These are phyloP conservation scores for Ceratonia siliqua DNA, from an alignment of 306 rosid genomes.

Conservation along the genomic window DNA sequence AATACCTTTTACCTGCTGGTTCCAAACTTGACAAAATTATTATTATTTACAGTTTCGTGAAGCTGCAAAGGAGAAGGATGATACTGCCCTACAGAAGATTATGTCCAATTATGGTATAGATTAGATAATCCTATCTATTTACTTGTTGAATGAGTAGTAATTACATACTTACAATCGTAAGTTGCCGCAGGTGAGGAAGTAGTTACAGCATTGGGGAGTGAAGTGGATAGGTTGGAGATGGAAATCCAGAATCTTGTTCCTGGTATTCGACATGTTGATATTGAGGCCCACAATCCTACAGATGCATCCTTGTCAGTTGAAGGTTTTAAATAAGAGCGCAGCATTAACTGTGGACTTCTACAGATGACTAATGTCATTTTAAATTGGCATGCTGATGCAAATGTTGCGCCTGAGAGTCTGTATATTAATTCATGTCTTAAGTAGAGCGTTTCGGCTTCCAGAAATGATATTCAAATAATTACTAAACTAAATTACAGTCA, in stretches of 20 bases:
- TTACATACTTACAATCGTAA: slow-evolving; percentile 27
- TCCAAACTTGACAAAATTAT: slow-evolving; percentile 11
- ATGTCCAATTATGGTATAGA: slow-evolving; percentile 86
- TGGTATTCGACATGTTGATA: slow-evolving; percentile 92
- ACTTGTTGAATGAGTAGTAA: slow-evolving; percentile 22
- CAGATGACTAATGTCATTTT: not conserved
- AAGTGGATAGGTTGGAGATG: slow-evolving; percentile 90
- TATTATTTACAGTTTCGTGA: slow-evolving; percentile 62
- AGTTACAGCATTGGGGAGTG: slow-evolving; percentile 96
- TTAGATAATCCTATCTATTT: not conserved
- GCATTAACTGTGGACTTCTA: slow-evolving; percentile 1
- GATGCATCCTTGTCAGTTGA: slow-evolving; percentile 46
- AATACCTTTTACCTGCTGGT: not conserved
- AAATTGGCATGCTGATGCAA: not conserved
- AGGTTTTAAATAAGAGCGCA: not conserved
- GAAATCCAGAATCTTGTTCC: slow-evolving; percentile 97
- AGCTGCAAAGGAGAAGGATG: slow-evolving; percentile 59
- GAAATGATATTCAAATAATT: not conserved
- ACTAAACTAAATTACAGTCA: no score
- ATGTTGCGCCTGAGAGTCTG: not conserved
- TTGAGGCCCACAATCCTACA: slow-evolving; percentile 92
- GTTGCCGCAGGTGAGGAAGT: slow-evolving; percentile 86
- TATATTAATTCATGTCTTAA: not conserved
- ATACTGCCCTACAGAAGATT: slow-evolving; percentile 55
- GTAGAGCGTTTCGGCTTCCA: not conserved